Evolutionary conservation across 257 asterid species (phyloP).

Genomic region (Jaltomata sinuosa): DNA sequence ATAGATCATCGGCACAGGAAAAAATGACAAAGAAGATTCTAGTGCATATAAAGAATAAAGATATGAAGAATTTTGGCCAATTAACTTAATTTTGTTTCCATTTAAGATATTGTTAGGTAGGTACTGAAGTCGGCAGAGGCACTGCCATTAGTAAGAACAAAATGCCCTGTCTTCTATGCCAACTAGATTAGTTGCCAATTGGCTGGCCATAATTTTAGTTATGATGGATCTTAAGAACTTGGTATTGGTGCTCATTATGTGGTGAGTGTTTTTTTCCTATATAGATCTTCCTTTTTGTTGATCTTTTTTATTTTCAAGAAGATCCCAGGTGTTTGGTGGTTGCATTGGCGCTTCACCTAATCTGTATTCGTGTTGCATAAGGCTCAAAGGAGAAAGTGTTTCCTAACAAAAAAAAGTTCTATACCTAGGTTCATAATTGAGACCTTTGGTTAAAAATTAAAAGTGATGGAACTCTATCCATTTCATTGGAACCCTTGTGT

Average conservation of each 20-base stretch:
- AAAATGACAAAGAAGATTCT: neutral
- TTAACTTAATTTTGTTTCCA: neutral
- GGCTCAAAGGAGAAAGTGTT: neutral
- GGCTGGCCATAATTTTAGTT: neutral
- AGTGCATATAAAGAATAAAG: neutral
- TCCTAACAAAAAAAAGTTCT: neutral
- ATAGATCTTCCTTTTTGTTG: neutral
- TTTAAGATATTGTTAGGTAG: neutral
- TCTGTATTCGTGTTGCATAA: accelerated
- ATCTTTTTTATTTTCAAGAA: neutral
- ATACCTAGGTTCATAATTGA: neutral
- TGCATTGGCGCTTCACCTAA: neutral
- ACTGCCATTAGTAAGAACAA: neutral
- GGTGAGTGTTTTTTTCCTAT: neutral
- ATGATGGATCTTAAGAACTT: neutral
- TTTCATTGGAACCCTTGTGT: neutral
- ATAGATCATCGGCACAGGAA: no score
- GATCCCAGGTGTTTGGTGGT: neutral
- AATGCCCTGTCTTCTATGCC: neutral
- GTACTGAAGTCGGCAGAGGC: neutral
- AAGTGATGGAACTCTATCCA: neutral
- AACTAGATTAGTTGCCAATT: neutral
- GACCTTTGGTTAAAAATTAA: neutral
- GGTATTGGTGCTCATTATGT: neutral
- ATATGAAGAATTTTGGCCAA: neutral